These are phyloP conservation scores for Penium margaritaceum DNA, from an alignment of 139 green algal genomes.

Conservation along the genomic window DNA sequence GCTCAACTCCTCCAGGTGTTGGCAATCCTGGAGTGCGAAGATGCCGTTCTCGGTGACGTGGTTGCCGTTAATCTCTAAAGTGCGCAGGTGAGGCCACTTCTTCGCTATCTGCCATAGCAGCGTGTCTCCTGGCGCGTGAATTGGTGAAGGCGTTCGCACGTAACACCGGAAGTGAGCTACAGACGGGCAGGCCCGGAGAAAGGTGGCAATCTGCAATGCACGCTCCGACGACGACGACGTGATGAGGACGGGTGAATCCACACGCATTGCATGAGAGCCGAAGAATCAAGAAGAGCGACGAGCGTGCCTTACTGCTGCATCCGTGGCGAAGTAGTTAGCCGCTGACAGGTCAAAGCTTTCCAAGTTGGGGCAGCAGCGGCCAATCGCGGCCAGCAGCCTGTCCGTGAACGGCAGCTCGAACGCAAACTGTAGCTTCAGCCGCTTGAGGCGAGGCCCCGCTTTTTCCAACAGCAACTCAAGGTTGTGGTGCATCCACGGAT, in stretches of 20 bases:
- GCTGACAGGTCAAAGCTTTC: slow-evolving; percentile 24
- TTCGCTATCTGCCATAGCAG: slow-evolving; percentile 11
- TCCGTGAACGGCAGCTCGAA: slow-evolving; percentile 28
- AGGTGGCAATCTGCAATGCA: slow-evolving; percentile 12
- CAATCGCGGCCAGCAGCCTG: slow-evolving; percentile 8
- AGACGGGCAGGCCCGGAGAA: slow-evolving; percentile 12
- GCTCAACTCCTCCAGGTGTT: neutral
- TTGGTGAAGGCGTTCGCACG: neutral
- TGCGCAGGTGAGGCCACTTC: slow-evolving; percentile 15
- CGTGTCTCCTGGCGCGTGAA: slow-evolving; percentile 15
- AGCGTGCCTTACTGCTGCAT: slow-evolving; percentile 17
- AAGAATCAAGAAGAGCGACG: neutral
- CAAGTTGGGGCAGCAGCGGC: slow-evolving; percentile 3
- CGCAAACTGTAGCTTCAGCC: slow-evolving; percentile 6
- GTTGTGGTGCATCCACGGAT: slow-evolving; percentile 31
- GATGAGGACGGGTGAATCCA: neutral
- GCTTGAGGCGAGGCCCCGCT: neutral
- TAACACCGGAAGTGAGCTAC: slow-evolving; percentile 14
- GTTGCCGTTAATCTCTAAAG: slow-evolving; percentile 16
- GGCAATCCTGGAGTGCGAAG: slow-evolving; percentile 15
- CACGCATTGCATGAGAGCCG: neutral
- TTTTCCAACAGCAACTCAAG: slow-evolving; percentile 16
- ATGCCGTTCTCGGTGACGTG: slow-evolving; percentile 29
- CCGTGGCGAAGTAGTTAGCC: slow-evolving; percentile 21
- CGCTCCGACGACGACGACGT: no score